phyloP scores from a whole-genome alignment of 2,329 filamentous ascomycete genomes.

The Colletotrichum scovillei region DNA sequence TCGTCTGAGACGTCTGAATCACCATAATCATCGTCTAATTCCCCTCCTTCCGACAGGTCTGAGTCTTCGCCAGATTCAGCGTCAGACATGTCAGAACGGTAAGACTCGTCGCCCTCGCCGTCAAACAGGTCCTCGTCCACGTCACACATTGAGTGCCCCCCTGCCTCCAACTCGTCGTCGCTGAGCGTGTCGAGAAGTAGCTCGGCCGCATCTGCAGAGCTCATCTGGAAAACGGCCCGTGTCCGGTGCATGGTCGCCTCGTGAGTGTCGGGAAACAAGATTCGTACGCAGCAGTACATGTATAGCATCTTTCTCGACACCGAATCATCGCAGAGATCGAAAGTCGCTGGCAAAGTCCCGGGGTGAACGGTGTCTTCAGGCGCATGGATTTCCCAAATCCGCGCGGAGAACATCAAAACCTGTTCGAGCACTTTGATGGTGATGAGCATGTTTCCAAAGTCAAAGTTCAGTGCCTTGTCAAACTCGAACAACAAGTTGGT shows the following conservation, averaged over 20 bases:
- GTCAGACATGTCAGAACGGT: background rate
- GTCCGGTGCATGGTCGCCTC: background rate
- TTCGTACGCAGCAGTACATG: background rate
- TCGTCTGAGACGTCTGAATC: background rate
- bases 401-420: background rate
- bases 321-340: background rate
- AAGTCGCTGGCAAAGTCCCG: background rate
- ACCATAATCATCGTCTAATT: too few species aligned
- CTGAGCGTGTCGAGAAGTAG: background rate
- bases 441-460: background rate
- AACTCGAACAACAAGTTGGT: conserved; percentile 9
- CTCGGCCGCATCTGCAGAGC: background rate
- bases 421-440: conserved; percentile 9
- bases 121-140: background rate
- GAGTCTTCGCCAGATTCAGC: background rate
- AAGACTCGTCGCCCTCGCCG: background rate
- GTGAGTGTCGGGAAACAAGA: background rate
- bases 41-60: background rate
- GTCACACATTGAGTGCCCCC: background rate
- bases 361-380: conserved; percentile 2
- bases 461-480: conserved; percentile 3
- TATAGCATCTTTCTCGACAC: conserved; percentile 3
- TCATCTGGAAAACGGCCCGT: background rate
- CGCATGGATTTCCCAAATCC: conserved; percentile 1
- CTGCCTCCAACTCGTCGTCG: background rate